A percentile compares a stretch with the other conserved stretches of the same genome.
Conservation (phyloP, 345 rosid genomes). For the Microthlaspi erraticum region DNA sequence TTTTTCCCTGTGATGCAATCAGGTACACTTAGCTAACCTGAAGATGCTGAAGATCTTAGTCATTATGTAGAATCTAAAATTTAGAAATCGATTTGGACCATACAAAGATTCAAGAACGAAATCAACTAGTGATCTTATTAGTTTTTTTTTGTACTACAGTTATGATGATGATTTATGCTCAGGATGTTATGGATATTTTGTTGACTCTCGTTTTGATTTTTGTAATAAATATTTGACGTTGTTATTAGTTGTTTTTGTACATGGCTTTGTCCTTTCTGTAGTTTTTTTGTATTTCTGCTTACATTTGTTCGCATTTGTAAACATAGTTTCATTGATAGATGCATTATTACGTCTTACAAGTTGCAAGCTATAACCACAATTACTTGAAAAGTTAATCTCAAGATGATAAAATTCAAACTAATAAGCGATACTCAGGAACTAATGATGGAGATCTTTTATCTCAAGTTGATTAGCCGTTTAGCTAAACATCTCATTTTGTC, state of each 20-base stretch:
- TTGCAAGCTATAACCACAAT: too few relatives aligned
- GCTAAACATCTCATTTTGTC: too few relatives aligned
- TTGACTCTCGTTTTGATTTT: conserved; percentile 20
- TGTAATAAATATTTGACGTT: conserved; percentile 35
- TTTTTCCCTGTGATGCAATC: conserved; percentile 83
- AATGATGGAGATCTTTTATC: too few relatives aligned
- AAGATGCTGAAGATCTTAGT: neutral
- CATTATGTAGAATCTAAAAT: conserved; percentile 22
- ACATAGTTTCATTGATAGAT: neutral
- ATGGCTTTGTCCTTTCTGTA: conserved; percentile 11
- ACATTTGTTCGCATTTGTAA: conserved; percentile 28
- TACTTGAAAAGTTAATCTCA: too few relatives aligned
- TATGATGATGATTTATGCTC: conserved; percentile 20
- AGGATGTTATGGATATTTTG: conserved; percentile 18
- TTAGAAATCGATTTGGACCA: conserved; percentile 15
- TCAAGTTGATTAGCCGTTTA: too few relatives aligned
- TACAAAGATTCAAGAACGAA: conserved; percentile 20
- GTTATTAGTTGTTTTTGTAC: conserved; percentile 36
- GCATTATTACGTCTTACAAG: too few relatives aligned
- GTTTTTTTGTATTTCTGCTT: neutral
- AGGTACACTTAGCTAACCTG: conserved; percentile 58
- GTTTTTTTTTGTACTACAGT: neutral
- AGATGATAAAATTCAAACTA: too few relatives aligned
- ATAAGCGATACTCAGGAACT: too few relatives aligned
- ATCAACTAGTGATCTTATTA: conserved; percentile 7